Evolutionary conservation across 2,329 filamentous ascomycete species (phyloP), one percentile per base, ranked within the genome.

Genomic region (Phoma sp.): DNA sequence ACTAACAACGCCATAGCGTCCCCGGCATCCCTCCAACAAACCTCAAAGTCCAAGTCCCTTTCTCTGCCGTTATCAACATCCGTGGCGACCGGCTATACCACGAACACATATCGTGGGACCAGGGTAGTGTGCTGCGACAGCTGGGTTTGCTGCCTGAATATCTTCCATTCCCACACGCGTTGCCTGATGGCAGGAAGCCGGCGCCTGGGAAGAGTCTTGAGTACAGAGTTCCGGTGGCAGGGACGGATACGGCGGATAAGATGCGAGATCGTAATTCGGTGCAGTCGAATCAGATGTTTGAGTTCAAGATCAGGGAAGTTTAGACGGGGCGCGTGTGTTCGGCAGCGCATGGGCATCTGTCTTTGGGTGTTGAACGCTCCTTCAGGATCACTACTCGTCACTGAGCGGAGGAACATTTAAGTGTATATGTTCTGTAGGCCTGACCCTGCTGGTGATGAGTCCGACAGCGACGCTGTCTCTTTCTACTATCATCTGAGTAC

Each of bases 101-200:
- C 60, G 87, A 89, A 65, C 86, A 89, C 58, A 89, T 89, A 37
- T 74, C 80, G 7, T 89, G 86, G 86, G 86, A 89, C 56, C 86
- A 89, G 66, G 82, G 79, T 0, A 86, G 83, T 0, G 80, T 84
- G 1, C 72, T 89, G 3, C 69, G 77, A 2, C 86, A 89, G 66
- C 71, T 88, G 1, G 86, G 84, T 1, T 68, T 88, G 9, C 67
- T 89, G 46, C 85, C 85, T 0, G 80, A 88, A 44, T 89, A 86
- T 58, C 77, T 90, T 0, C 84, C 86, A 0, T 89, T 84, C 55
- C 86, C 86, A 6, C 40, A 62, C 36, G 32, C 55, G 9, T 37
- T 62, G 11, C 58, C 52, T 22, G 47, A 53, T 29, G 0, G 74
- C 11, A 62, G 62, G 23, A 47, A 49, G 3, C 70, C 78, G 0